Base-by-base conservation (phyloP, 768 basidiomycete species). In the Mycena maculata region DNA sequence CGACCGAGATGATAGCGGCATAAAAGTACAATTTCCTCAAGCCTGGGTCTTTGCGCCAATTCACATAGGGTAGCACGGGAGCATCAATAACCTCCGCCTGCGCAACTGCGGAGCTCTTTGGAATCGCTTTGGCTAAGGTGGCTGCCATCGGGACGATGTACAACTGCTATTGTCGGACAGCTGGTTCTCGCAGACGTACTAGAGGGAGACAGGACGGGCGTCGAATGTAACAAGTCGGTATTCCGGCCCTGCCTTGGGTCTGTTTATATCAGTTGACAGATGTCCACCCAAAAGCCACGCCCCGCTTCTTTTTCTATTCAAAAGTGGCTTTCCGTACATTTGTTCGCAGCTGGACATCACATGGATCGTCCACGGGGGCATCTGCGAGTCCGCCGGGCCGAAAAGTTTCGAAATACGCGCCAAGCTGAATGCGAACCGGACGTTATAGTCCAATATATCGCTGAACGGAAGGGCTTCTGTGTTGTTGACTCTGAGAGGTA, bases 21-120 rank as follows among this genome's bases (percentile, higher is more conserved):
- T 63, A 63, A 55, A 63, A 63, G 53, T 63, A 63, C 62, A 63
- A 55, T 56, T 54, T 63, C 38, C 61, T 63, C 61, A 63, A 55
- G 42, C 61, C 61, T 42, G 61, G 61, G 52, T 63, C 61, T 50
- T 53, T 63, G 49, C 62, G 62, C 62, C 62, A 63, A 55, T 63
- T 63, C 39, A 63, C 62, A 63, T 55, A 44, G 52, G 65, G 58
- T 44, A 67, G 41, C 52, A 52, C 33, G 23, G 41, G 50, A 60
- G 57, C 59, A 12, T 62, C 65, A 49, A 65, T 45, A 38, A 53
- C 20, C 27, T 50, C 28, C 18, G 50, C 48, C 41, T 53, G 65
- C 48, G 44, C 65, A 61, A 60, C 65, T 61, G 41, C 49, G 27
- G 59, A 44, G 59, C 23, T 60, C 50, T 60, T 52, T 42, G 44